Base-by-base conservation (phyloP, 2,329 filamentous ascomycete genomes). In the Rugonectria rugulosa region DNA sequence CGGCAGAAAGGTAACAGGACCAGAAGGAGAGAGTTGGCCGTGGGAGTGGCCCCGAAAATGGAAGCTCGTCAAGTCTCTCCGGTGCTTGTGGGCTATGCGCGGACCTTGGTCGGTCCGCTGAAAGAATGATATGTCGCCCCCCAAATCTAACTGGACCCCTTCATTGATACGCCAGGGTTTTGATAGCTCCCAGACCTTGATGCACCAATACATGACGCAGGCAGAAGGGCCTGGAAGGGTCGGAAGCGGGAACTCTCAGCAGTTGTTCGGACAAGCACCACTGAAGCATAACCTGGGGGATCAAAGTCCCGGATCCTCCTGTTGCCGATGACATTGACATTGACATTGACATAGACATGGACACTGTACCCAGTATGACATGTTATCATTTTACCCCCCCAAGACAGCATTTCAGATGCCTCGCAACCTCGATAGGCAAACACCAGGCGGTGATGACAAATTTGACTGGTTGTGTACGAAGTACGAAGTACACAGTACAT, bases 21-120 rank as follows among this genome's bases (percentile, higher is more conserved):
- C 26, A 26, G 26, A 36, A 50, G 21, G 11, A 31, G 38, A 45
- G 29, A 41, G 27, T 41, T 27, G 23, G 31, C 43, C 21, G 40
- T 32, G 23, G 20, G 52, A 42, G 37, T 52, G 34, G 37, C 15
- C 48, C 53, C 41, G 23, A 46, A 47, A 46, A 43, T 37, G 49
- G 53, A 56, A 51, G 48, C 43, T 53, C 44, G 34, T 57, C 53
- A 59, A 53, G 37, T 43, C 24, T n/a, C 23, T 26, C 27, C 44
- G 14, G 31, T 26, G 37, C 23, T 26, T 50, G 19, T 49, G 38
- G 8, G 45, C 38, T 31, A 48, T 41, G 38, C n/a, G 15, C 24
- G 37, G 31, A 42, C 38, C 54, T 49, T 47, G 27, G 36, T 49
- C 49, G 14, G 23, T 36, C 40, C 24, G 31, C 40, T 32, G 15